Evolutionary conservation across 306 rosid genomes (phyloP).

Genomic region (Canavalia ensiformis): DNA sequence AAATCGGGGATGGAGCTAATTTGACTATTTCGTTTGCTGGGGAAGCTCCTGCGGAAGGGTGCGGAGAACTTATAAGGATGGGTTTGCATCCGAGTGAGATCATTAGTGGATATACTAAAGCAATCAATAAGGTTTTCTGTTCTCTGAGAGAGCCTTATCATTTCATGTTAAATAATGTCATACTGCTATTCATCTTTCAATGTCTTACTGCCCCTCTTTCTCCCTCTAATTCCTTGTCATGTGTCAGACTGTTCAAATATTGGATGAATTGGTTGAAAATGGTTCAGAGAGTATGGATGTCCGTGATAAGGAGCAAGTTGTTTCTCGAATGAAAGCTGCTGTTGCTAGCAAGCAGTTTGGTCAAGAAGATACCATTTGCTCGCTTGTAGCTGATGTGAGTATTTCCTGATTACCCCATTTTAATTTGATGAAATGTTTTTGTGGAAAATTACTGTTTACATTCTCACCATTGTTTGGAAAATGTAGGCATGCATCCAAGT

Average conservation of each 20-base stretch:
- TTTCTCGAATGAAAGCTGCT: slow-evolving; percentile 86
- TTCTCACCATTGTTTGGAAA: slow-evolving; percentile 37
- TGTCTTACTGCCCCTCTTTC: neutral
- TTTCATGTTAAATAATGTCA: neutral
- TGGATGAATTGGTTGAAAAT: slow-evolving; percentile 77
- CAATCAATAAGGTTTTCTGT: slow-evolving; percentile 73
- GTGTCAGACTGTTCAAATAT: slow-evolving; percentile 70
- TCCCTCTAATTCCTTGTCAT: neutral
- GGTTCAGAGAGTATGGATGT: slow-evolving; percentile 95
- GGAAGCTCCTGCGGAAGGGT: slow-evolving; percentile 82
- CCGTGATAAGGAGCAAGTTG: slow-evolving; percentile 82
- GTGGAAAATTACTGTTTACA: neutral
- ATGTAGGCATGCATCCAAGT: slow-evolving; percentile 95
- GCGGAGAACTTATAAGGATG: slow-evolving; percentile 97
- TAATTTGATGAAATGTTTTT: slow-evolving; percentile 21
- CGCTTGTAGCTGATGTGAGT: slow-evolving; percentile 88
- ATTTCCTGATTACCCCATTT: slow-evolving; percentile 39
- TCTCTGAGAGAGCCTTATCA: slow-evolving; percentile 4
- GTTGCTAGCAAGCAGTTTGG: slow-evolving; percentile 99
- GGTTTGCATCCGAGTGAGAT: slow-evolving; percentile 95
- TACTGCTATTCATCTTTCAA: too few species aligned
- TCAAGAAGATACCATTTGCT: slow-evolving; percentile 83
- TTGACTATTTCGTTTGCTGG: slow-evolving; percentile 92
- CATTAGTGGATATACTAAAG: slow-evolving; percentile 90
- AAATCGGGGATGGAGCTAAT: slow-evolving; percentile 97